A percentile compares a stretch with the other conserved stretches of the same genome.
These are phyloP conservation scores for Alloteropsis semialata DNA, from an alignment of 176 grass and related monocot genomes.

Conservation along the genomic window DNA sequence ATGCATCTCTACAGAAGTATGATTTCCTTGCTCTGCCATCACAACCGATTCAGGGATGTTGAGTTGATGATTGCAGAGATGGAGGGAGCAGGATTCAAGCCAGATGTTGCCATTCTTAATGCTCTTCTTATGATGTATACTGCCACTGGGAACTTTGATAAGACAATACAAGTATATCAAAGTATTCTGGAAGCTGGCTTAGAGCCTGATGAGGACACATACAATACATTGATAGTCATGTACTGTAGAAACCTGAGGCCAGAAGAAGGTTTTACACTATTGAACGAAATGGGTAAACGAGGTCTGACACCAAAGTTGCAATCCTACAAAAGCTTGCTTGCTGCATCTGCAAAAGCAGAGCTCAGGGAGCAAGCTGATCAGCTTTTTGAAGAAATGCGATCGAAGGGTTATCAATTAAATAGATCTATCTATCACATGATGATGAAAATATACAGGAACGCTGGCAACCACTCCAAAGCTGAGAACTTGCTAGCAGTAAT, in stretches of 20 bases:
- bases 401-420: conserved; percentile 66
- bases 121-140: conserved; percentile 85
- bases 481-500: conserved; percentile 73
- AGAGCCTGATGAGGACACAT: conserved; percentile 83
- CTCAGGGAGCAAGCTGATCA: conserved; percentile 83
- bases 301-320: conserved; percentile 68
- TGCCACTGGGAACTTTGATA: conserved; percentile 61
- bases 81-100: conserved; percentile 69
- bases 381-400: conserved; percentile 69
- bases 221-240: conserved; percentile 87
- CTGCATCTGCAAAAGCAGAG: conserved; percentile 71
- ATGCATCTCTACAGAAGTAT: conserved; percentile 84
- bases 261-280: conserved; percentile 78
- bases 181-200: conserved; percentile 61
- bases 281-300: conserved; percentile 78
- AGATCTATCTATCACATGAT: conserved; percentile 84
- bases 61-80: conserved; percentile 87
- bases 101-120: conserved; percentile 68
- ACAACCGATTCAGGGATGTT: conserved; percentile 69
- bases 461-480: conserved; percentile 72
- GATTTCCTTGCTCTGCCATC: conserved; percentile 67
- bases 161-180: conserved; percentile 67
- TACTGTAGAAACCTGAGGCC: conserved; percentile 78
- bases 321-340: conserved; percentile 92
- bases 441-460: conserved; percentile 93